These are phyloP conservation scores for Aspergillus brasiliensis DNA, from an alignment of 2,329 filamentous ascomycete species.

Conservation along the genomic window DNA sequence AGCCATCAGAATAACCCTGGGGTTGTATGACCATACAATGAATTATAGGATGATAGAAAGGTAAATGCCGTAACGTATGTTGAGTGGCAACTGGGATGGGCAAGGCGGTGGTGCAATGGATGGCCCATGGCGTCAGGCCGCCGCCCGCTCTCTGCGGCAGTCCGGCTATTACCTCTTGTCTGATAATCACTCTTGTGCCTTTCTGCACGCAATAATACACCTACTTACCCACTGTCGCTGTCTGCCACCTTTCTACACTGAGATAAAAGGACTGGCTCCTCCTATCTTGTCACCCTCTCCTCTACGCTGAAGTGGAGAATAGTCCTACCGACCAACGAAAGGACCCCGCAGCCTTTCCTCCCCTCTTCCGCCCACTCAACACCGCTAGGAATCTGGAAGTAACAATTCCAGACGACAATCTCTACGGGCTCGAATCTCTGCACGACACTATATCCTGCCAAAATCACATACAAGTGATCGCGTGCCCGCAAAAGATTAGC, in stretches of 20 bases:
- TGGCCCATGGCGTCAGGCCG: conserved; percentile 17
- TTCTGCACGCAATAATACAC: background rate
- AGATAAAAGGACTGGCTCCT: too few relatives aligned
- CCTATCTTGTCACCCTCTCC: too few relatives aligned
- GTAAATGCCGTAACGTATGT: background rate
- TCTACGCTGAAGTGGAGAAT: background rate
- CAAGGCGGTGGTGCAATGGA: background rate
- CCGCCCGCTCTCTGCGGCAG: conserved; percentile 12
- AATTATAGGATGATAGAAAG: background rate
- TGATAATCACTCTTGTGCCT: background rate
- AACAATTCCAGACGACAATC: too few relatives aligned
- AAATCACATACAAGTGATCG: background rate
- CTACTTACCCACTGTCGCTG: background rate
- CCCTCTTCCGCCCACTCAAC: background rate
- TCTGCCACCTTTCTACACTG: background rate
- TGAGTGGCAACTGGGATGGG: conserved; percentile 5
- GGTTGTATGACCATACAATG: too few relatives aligned
- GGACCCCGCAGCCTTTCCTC: conserved; percentile 3
- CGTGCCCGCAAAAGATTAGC: conserved; percentile 16
- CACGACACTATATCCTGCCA: background rate
- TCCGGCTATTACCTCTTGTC: background rate
- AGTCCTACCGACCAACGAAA: background rate
- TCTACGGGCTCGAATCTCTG: background rate
- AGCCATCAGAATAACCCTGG: background rate
- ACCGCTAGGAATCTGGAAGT: too few relatives aligned